A percentile compares a stretch with the other conserved stretches of the same genome.
Conservation (phyloP, 768 basidiomycete species). For the Macrolepiota dolichaula region DNA sequence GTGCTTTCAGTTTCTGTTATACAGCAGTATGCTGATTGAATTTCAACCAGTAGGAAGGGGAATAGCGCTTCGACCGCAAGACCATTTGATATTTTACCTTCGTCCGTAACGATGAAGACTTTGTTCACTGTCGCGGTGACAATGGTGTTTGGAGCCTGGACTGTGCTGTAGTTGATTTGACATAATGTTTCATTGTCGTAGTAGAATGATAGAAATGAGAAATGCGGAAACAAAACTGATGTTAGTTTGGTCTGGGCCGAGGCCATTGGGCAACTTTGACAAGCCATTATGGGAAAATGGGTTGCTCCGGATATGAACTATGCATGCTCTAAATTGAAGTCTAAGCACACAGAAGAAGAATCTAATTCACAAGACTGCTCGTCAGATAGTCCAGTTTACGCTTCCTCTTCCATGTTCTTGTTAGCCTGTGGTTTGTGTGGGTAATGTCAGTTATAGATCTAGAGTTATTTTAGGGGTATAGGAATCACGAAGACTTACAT, state of each 20-base stretch:
- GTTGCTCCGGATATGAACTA: neutral
- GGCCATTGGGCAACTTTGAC: neutral
- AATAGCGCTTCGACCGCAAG: neutral
- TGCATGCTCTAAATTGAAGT: neutral
- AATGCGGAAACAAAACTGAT: neutral
- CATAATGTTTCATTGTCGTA: neutral
- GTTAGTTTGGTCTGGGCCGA: neutral
- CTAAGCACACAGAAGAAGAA: constrained; percentile 3
- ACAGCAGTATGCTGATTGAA: neutral
- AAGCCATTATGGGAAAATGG: neutral
- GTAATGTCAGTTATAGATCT: constrained; percentile 4
- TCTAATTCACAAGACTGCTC: constrained; percentile 1
- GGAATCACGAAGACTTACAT: constrained; percentile 39
- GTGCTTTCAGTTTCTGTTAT: neutral
- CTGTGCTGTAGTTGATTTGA: neutral
- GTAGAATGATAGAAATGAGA: neutral
- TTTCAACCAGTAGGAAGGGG: neutral
- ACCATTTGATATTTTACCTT: constrained; percentile 1
- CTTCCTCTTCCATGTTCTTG: constrained; percentile 51
- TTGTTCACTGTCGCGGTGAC: neutral
- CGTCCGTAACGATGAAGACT: neutral
- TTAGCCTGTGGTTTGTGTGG: constrained; percentile 41
- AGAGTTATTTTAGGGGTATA: neutral
- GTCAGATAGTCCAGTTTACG: neutral
- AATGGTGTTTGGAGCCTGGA: neutral